Base-by-base conservation (phyloP, 176 grass and related monocot species). In the Typha latifolia region DNA sequence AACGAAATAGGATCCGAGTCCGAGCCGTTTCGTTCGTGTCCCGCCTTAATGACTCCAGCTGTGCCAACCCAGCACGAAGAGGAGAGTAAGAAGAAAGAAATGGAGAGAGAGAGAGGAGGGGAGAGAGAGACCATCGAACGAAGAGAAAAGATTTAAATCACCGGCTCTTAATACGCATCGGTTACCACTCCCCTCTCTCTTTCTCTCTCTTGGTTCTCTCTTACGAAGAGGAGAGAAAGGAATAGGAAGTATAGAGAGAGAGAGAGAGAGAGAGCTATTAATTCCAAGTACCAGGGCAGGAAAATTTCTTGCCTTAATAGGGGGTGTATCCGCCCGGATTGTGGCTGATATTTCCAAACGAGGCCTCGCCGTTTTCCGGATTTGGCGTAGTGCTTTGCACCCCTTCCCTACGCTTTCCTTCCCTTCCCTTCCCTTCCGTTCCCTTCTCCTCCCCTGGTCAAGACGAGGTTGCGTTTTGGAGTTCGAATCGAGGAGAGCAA, bases 1-100 rank as follows among this genome's bases (percentile, higher is more conserved):
- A 16, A 21, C 14, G 53, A 1, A 65, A 23, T 53, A 3, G 55
- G 29, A 79, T 81, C 72, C 32, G 72, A 73, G 86, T 69, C 90
- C 86, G 86, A 86, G 61, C 78, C 63, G 77, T 61, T 86, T 76
- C 55, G 68, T 67, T 72, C 50, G 14, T 67, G 49, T 64, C 77
- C 69, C 29, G 77, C 79, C 76, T 93, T 85, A 93, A 88, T 93
- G 64, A 75, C 89, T 82, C 84, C 82, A 82, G 89, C 82, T 92
- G 85, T 88, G 67, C 72, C 75, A 83, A 80, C 74, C 85, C 75
- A 71, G 77, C 73, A 80, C 81, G 53, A 59, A 59, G 53, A 59
- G 15, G 53, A 59, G n/a, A 21, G n/a, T 43, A 10, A 43, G 37
- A 43, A 57, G 53, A 57, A 6, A 21, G 5, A 22, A 19, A 64